Evolutionary conservation across 768 basidiomycete species (phyloP).

Genomic region (Boletus subparvulus): DNA sequence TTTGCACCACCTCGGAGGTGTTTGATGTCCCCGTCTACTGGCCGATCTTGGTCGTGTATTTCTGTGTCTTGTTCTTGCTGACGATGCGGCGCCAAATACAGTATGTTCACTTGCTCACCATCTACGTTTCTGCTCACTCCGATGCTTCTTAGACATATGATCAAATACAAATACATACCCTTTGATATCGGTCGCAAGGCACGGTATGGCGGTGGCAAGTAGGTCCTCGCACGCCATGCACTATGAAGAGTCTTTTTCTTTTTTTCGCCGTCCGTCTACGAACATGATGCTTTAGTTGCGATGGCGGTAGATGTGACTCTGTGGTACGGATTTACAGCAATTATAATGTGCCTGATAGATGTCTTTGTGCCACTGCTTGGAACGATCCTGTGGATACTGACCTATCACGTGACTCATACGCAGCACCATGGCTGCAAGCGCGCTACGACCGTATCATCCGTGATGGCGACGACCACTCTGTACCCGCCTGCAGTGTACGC

Average conservation of each 20-base stretch:
- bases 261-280: conserved; percentile 7
- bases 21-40: conserved; percentile 99
- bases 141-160: conserved; percentile 78
- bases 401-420: conserved; percentile 13
- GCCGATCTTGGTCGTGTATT: conserved; percentile 98
- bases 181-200: conserved; percentile 95
- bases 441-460: neutral
- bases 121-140: conserved; percentile 5
- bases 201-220: conserved; percentile 69
- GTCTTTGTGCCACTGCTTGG: neutral
- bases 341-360: conserved; percentile 21
- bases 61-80: conserved; percentile 89
- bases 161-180: conserved; percentile 96
- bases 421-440: neutral
- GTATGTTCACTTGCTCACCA: conserved; percentile 46
- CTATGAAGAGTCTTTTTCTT: conserved; percentile 7
- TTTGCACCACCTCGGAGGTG: conserved; percentile 76
- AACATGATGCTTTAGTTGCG: conserved; percentile 14
- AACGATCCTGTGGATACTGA: neutral
- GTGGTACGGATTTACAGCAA: conserved; percentile 30
- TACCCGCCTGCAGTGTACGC: conserved; percentile 36
- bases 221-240: conserved; percentile 2
- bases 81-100: conserved; percentile 97
- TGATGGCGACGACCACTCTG: conserved; percentile 15
- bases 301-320: conserved; percentile 19